A percentile compares a stretch with the other conserved stretches of the same genome.
These are phyloP conservation scores for Fusarium bulbicola DNA, from an alignment of 2,329 filamentous ascomycete genomes.

Conservation along the genomic window DNA sequence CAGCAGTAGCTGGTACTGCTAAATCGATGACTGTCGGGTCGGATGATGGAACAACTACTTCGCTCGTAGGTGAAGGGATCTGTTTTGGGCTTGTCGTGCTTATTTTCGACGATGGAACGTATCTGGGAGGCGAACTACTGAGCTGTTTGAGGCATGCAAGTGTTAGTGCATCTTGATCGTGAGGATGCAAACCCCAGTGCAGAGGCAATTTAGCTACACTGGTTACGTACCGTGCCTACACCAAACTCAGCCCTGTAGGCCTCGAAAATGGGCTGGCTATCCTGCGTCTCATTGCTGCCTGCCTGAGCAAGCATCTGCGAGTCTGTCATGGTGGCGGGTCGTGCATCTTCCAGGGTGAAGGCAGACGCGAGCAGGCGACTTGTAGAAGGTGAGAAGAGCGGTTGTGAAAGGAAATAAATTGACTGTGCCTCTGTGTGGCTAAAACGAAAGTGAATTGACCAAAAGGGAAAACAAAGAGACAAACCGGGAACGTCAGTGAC, in stretches of 20 bases:
- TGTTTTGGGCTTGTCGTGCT: neutral
- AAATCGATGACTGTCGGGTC: neutral
- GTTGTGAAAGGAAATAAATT: neutral
- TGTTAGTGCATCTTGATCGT: slow-evolving; percentile 25
- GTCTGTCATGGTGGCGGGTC: slow-evolving; percentile 42
- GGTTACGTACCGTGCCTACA: slow-evolving; percentile 51
- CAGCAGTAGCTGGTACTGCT: neutral
- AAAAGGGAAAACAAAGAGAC: slow-evolving; percentile 12
- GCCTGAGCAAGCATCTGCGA: slow-evolving; percentile 42
- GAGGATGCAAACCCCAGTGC: slow-evolving; percentile 26
- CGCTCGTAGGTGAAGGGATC: slow-evolving; percentile 7
- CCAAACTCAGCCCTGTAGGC: slow-evolving; percentile 52
- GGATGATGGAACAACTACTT: slow-evolving; percentile 16
- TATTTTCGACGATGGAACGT: neutral
- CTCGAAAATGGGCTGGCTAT: slow-evolving; percentile 55
- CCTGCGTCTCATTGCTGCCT: slow-evolving; percentile 53
- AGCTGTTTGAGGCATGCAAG: slow-evolving; percentile 21
- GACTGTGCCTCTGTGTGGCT: slow-evolving; percentile 10
- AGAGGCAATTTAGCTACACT: slow-evolving; percentile 15
- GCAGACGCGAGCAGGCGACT: neutral
- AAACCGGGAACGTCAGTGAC: slow-evolving; percentile 16
- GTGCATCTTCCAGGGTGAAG: slow-evolving; percentile 27
- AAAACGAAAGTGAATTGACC: slow-evolving; percentile 28
- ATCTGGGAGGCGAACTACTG: slow-evolving; percentile 26
- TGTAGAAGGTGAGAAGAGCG: neutral